Conservation (phyloP, 2,329 filamentous ascomycete species). For the Aulographum hederae region DNA sequence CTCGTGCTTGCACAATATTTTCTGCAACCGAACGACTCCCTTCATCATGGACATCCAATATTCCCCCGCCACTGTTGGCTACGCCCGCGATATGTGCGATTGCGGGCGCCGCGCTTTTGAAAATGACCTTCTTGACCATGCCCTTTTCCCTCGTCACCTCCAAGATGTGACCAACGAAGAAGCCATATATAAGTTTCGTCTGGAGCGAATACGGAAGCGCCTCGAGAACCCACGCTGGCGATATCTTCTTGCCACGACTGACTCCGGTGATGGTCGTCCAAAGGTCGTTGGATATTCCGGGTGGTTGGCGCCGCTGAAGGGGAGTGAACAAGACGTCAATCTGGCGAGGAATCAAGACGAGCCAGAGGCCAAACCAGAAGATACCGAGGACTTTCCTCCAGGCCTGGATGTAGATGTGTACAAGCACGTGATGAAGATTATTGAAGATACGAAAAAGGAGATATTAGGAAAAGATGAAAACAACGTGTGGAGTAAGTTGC, state of each 20-base stretch:
- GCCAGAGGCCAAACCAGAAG: neutral
- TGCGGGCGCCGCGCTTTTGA: neutral
- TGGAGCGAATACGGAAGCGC: neutral
- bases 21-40: too few relatives aligned
- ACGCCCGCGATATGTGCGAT: neutral
- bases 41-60: constrained; percentile 1
- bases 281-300: constrained; percentile 1
- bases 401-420: neutral
- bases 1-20: too few relatives aligned
- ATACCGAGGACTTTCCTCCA: neutral
- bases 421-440: neutral
- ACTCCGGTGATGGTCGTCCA: neutral
- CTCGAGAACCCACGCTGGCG: neutral
- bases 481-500: constrained; percentile 1
- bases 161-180: neutral
- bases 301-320: neutral
- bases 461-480: neutral
- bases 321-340: neutral
- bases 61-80: neutral
- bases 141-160: neutral
- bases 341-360: neutral
- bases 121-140: neutral
- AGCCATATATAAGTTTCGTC: neutral
- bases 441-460: neutral
- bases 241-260: neutral